phyloP scores from a whole-genome alignment of 2,329 filamentous ascomycete genomes.

The Hypoxylon sp. region DNA sequence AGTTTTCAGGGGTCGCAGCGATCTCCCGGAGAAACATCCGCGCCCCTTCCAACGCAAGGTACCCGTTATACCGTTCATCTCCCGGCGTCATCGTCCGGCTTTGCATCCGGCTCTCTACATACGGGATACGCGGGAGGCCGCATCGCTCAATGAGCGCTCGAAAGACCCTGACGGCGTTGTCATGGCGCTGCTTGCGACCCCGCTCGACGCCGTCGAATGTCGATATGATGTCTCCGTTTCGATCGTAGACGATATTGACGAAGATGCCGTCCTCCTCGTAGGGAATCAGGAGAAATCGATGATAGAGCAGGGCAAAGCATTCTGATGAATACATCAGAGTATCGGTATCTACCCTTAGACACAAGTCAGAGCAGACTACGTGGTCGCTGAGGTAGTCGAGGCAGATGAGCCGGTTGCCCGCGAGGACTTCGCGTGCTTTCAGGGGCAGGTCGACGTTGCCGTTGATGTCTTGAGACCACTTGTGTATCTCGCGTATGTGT shows the following conservation, averaged over 20 bases:
- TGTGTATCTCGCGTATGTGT: not conserved
- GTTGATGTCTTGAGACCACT: not conserved
- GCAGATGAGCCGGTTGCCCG: not conserved
- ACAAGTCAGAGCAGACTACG: not conserved
- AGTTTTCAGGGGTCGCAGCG: not conserved
- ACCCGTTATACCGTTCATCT: not conserved
- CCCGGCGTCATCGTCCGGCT: not conserved
- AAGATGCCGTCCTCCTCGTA: not conserved
- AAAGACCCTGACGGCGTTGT: not conserved
- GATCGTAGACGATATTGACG: not conserved
- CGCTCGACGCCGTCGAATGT: not conserved
- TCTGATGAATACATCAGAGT: not conserved
- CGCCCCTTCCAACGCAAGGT: not conserved
- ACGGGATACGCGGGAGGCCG: not conserved
- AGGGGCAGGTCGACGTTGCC: not conserved
- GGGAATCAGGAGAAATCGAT: not conserved
- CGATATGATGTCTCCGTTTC: not conserved
- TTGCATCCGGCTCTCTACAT: not conserved
- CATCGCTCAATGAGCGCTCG: not conserved
- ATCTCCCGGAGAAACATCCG: not conserved
- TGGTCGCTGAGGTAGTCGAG: not conserved
- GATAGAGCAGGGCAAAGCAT: not conserved
- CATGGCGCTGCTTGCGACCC: not conserved
- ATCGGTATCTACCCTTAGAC: not conserved
- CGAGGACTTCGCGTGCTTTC: not conserved